Conservation (phyloP, 1,139 yeast genomes). For the Spathaspora sp. region DNA sequence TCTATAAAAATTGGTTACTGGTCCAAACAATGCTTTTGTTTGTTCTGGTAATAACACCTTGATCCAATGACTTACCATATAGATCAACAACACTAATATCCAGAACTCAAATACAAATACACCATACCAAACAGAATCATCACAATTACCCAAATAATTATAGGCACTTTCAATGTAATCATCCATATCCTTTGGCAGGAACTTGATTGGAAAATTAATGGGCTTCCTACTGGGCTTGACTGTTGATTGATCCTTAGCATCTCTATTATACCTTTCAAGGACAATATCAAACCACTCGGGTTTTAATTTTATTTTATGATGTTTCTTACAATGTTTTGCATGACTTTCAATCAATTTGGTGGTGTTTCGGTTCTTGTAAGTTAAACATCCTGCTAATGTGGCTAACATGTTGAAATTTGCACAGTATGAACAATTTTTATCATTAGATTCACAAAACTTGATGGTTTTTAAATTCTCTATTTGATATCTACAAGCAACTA, state of each 20-base stretch:
- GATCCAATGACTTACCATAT: constrained; percentile 43
- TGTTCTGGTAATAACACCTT: constrained; percentile 25
- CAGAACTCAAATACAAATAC: constrained; percentile 49
- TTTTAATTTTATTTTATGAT: constrained; percentile 14
- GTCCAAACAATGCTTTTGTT: constrained; percentile 20
- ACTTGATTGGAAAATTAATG: constrained; percentile 23
- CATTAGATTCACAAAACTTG: constrained; percentile 14
- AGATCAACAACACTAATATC: constrained; percentile 42
- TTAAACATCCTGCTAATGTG: constrained; percentile 16
- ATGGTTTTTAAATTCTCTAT: constrained; percentile 14
- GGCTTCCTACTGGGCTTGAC: constrained; percentile 21
- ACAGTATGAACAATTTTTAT: constrained; percentile 12
- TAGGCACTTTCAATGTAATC: constrained; percentile 23
- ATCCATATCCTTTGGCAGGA: constrained; percentile 15
- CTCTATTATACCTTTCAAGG: constrained; percentile 15
- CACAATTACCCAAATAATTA: constrained; percentile 31
- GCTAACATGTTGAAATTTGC: constrained; percentile 12
- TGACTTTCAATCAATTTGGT: not conserved
- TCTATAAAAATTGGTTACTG: constrained; percentile 23
- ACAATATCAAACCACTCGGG: constrained; percentile 21
- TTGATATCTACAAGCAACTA: constrained; percentile 21
- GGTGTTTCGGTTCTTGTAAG: constrained; percentile 2
- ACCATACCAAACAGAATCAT: constrained; percentile 47
- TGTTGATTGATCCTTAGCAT: constrained; percentile 20
- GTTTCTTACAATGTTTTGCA: constrained; percentile 14